Base-by-base conservation (phyloP, 176 grass and related monocot species). In the Oryza longistaminata region DNA sequence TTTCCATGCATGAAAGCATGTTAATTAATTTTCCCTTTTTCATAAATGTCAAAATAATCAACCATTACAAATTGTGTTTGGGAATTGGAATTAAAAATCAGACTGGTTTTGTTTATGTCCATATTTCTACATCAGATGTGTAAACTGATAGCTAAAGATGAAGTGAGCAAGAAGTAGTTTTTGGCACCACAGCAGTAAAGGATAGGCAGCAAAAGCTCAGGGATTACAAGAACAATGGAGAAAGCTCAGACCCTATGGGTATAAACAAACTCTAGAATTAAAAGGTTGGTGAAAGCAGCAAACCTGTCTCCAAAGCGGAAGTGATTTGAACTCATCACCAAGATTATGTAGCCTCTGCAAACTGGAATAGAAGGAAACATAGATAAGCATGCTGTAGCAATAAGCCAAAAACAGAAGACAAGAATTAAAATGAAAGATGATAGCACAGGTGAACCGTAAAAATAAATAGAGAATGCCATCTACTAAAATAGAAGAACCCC, bases 231-330 rank as follows among this genome's bases (percentile, higher is more conserved):
- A 49, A 76, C 4, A 73, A 70, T 72, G 31, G 24, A 88, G 9
- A 88, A 74, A 52, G 22, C 53, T 52, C n/a, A 72, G 25, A 31
- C 31, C 11, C 34, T 26, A 42, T 31, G 81, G 84, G 42, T 70
- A 43, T 66, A 91, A 75, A 49, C 13, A 52, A 48, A 76, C 46
- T 79, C 6, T 48, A 7, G 21, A 87, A 75, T 44, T 8, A 82
- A 27, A 87, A 60, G 21, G 53, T 60, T 60, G 46, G 81, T 77
- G 45, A 86, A 45, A 15, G 55, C 80, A 91, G 70, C 61, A 67
- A 70, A 98, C 96, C 93, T 99, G 93, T 94, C 84, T 94, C 96
- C 93, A 96, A 77, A 99, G 96, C 71, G 93, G 93, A 86, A 87
- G 87, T 46, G 85, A 77, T 83, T 88, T 94, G 68, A 81, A 88